Percentiles rank a stretch among this genome's conserved stretches.
Conservation (phyloP, 441 rosid genomes). For the Adansonia rubrostipa region DNA sequence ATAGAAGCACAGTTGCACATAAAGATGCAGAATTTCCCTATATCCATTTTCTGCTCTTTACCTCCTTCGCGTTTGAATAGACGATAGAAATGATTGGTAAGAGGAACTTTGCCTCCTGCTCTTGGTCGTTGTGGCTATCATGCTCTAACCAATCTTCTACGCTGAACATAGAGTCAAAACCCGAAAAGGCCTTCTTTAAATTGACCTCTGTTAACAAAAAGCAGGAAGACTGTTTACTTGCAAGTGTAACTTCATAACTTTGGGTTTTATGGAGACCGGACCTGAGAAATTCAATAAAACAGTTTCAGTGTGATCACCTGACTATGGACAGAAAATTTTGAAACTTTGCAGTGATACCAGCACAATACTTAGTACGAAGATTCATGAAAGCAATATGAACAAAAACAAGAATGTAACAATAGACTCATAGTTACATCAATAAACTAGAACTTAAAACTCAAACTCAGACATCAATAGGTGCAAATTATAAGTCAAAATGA, state of each 20-base stretch:
- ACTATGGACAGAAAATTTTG: not conserved
- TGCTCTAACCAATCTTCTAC: conserved; percentile 32
- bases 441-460: not conserved
- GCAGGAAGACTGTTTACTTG: conserved; percentile 15
- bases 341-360: not conserved
- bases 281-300: not conserved
- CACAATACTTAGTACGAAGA: not conserved
- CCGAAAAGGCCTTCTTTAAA: conserved; percentile 34
- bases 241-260: conserved; percentile 12
- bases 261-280: not conserved
- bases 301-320: not conserved
- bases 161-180: conserved; percentile 29
- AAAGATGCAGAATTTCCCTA: not conserved
- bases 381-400: not conserved
- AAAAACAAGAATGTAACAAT: not conserved
- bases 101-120: conserved; percentile 31
- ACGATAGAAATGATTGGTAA: conserved; percentile 1
- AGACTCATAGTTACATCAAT: not conserved
- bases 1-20: not conserved
- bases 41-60: conserved; percentile 8
- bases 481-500: not conserved
- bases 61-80: conserved; percentile 20
- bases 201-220: conserved; percentile 35
- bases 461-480: not conserved
- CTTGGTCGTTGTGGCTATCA: conserved; percentile 28